Percentiles rank a stretch among this genome's conserved stretches.
phyloP scores from a whole-genome alignment of 2,329 filamentous ascomycete genomes.

The Thelonectria discophora region DNA sequence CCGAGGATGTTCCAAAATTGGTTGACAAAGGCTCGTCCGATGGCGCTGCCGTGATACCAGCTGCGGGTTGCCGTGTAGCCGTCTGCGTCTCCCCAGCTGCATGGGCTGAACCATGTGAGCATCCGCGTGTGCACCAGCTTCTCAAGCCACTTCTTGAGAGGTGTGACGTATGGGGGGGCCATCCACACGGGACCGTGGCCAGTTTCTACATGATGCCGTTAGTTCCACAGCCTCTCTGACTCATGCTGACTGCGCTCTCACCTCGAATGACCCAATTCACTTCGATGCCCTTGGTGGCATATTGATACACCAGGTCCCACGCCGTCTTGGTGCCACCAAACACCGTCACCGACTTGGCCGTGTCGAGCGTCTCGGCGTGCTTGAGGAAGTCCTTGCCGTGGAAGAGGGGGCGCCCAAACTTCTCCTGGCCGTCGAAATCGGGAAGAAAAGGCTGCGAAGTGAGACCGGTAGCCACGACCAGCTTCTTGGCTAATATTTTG shows the following conservation, averaged over 20 bases:
- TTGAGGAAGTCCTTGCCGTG: conserved; percentile 58
- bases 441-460: conserved; percentile 60
- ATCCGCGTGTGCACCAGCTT: conserved; percentile 63
- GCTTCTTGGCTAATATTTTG: conserved; percentile 53
- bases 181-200: conserved; percentile 66
- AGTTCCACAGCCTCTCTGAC: not conserved
- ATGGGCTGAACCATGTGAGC: conserved; percentile 72
- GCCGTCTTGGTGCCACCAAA: conserved; percentile 72
- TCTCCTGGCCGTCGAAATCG: conserved; percentile 55
- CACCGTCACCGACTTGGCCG: conserved; percentile 59
- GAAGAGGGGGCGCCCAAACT: conserved; percentile 58
- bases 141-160: conserved; percentile 68
- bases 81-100: conserved; percentile 68
- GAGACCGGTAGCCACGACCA: conserved; percentile 65
- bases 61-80: conserved; percentile 58
- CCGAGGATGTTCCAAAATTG: conserved; percentile 60
- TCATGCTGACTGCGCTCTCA: conserved; percentile 32
- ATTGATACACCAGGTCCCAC: conserved; percentile 71
- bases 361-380: conserved; percentile 51
- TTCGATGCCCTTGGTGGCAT: conserved; percentile 62
- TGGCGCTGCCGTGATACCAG: conserved; percentile 60
- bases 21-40: conserved; percentile 59
- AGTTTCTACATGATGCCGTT: conserved; percentile 29
- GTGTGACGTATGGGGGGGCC: conserved; percentile 66
- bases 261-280: conserved; percentile 70